phyloP scores from a whole-genome alignment of 2,329 filamentous ascomycete genomes.

The Colletotrichum lindemuthianum region DNA sequence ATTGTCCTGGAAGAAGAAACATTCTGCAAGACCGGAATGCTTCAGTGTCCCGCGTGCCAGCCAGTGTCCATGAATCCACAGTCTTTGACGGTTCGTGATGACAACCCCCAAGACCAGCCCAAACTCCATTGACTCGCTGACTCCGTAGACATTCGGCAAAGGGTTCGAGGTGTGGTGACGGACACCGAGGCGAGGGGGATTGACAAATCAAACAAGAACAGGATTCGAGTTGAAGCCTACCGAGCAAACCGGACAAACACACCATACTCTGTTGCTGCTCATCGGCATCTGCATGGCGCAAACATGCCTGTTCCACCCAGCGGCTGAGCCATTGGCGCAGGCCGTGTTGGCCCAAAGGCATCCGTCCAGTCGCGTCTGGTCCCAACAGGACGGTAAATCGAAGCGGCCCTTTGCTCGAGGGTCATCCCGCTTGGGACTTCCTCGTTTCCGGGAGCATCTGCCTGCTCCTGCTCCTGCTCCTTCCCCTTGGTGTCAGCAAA shows the following conservation, averaged over 20 bases:
- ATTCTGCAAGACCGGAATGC: neutral
- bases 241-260: neutral
- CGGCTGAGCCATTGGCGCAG: neutral
- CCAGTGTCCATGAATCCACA: too few relatives aligned
- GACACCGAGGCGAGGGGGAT: neutral
- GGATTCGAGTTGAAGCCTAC: too few relatives aligned
- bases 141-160: too few relatives aligned
- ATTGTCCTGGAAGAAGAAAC: neutral
- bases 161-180: too few relatives aligned
- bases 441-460: neutral
- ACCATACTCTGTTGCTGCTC: neutral
- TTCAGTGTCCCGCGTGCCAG: too few relatives aligned
- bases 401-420: conserved; percentile 18
- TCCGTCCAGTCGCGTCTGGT: conserved; percentile 4
- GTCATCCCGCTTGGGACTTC: conserved; percentile 13
- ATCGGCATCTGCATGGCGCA: conserved; percentile 3
- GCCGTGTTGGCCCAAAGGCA: neutral
- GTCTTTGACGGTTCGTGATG: too few relatives aligned
- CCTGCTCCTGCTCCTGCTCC: neutral
- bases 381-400: conserved; percentile 14
- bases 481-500: neutral
- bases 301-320: conserved; percentile 3
- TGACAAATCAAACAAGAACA: neutral
- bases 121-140: too few relatives aligned
- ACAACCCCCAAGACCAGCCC: too few relatives aligned